Base-by-base conservation (phyloP, 78 protist genomes). In the Dictyostelium brefeldianum region DNA sequence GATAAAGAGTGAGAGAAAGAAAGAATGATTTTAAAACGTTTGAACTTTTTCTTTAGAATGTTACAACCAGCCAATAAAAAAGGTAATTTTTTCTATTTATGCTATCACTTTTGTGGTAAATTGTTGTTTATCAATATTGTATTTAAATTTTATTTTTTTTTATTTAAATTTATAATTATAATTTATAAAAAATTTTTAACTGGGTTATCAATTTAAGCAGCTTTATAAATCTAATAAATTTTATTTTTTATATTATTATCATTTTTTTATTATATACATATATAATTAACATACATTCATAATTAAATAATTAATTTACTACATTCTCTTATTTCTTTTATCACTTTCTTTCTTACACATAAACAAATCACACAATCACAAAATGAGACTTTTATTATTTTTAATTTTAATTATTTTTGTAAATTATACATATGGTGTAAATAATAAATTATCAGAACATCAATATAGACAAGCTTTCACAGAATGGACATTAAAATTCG, bases 391-490 rank as follows among this genome's bases (percentile, higher is more conserved):
- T 18, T 70, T 70, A 70, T 6, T 70, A 22, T 18, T 18, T 70
- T 41, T 70, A 70, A 27, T 70, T 22, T 70, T 70, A 70, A 14
- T 70, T 9, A 70, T 70, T 22, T 70, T 41, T 29, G 50, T 70
- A 20, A 41, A 41, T 41, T 41, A 18, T 29, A 14, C 64, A 74
- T n/a, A 14, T 73, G 81, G 46, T n/a, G 14, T 4, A n/a, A 25
- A 18, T 47, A 22, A 7, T 47, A 22, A 15, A 74, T 85, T 69
- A 3, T 27, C 70, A 8, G 92, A 85, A 41, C 25, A 77, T 11
- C 75, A 85, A 62, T 85, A 85, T 64, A 73, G 67, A 62, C 9
- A 46, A 2, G 87, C 56, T 10, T 89, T 89, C 54, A 48, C 73
- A 0, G 85, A 79, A 29, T 89, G 81, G 90, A 64, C 36, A 7